phyloP scores from a whole-genome alignment of 208 protist species.

The Leptomonas pyrrhocoris region DNA sequence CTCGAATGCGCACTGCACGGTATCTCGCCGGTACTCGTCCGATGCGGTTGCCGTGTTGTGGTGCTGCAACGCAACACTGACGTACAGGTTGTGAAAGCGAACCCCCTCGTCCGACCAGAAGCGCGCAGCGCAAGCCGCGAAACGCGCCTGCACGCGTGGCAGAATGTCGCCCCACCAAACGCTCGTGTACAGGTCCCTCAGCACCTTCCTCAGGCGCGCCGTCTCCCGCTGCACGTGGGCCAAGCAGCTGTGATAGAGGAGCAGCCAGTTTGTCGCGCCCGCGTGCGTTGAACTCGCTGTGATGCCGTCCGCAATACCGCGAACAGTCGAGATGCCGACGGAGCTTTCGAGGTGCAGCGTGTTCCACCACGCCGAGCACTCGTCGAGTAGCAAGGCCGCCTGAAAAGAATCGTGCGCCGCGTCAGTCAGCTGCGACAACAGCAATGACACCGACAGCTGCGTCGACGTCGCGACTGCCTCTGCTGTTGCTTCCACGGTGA shows the following conservation, averaged over 20 bases:
- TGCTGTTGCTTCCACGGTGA: neutral
- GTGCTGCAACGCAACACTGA: slow-evolving; percentile 2
- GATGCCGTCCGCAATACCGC: neutral
- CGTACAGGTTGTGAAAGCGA: slow-evolving; percentile 26
- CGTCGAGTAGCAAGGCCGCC: slow-evolving; percentile 17
- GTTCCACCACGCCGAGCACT: slow-evolving; percentile 19
- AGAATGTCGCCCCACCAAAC: slow-evolving; percentile 18
- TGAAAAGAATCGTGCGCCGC: neutral
- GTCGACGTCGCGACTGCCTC: neutral
- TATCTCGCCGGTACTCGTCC: neutral
- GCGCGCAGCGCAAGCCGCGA: neutral
- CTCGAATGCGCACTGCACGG: slow-evolving; percentile 1
- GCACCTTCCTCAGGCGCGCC: neutral
- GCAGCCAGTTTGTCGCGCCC: neutral
- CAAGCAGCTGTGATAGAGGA: neutral
- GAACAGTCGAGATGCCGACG: neutral
- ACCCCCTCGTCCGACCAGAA: slow-evolving; percentile 17
- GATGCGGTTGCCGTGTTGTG: neutral
- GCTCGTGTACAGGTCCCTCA: slow-evolving; percentile 16
- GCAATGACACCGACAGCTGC: neutral
- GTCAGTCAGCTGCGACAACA: neutral
- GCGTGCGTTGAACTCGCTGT: neutral
- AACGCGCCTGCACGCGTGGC: neutral
- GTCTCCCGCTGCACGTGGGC: slow-evolving; percentile 6
- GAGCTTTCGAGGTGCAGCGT: slow-evolving; percentile 20